phyloP scores from a whole-genome alignment of 1,139 yeast genomes.

The Yarrowia galli region DNA sequence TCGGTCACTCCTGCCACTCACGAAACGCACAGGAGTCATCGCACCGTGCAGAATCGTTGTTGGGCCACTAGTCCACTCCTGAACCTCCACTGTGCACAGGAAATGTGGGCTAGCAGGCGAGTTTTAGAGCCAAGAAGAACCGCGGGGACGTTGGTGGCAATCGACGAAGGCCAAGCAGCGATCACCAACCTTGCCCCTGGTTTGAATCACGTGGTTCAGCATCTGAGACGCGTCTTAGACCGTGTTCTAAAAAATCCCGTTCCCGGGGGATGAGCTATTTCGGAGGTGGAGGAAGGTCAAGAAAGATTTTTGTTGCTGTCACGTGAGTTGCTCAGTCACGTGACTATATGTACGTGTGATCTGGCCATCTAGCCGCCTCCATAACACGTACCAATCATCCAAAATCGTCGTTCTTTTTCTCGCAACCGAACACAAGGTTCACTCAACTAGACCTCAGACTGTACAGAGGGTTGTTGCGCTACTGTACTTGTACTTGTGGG shows the following conservation, averaged over 20 bases:
- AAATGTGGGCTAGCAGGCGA: too few species aligned
- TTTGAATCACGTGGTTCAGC: conserved; percentile 11
- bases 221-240: conserved; percentile 31
- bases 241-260: conserved; percentile 1
- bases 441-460: background rate
- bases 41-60: background rate
- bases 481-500: too few species aligned
- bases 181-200: conserved; percentile 34
- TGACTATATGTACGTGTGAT: background rate
- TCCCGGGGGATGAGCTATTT: background rate
- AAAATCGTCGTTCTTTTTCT: background rate
- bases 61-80: too few species aligned
- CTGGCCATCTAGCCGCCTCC: too few species aligned
- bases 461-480: background rate
- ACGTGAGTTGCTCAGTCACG: background rate
- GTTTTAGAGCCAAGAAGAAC: too few species aligned
- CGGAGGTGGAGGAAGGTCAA: background rate
- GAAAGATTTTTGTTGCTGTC: too few species aligned
- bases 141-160: background rate
- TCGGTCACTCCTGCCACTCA: conserved; percentile 4
- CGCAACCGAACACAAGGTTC: background rate
- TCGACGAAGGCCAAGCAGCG: background rate
- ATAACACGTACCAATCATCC: too few species aligned
- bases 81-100: too few species aligned
- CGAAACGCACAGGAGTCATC: conserved; percentile 15